These are phyloP conservation scores for Choanephora cucurbitarum DNA, from an alignment of 371 early-diverging fungal genomes.

Conservation along the genomic window DNA sequence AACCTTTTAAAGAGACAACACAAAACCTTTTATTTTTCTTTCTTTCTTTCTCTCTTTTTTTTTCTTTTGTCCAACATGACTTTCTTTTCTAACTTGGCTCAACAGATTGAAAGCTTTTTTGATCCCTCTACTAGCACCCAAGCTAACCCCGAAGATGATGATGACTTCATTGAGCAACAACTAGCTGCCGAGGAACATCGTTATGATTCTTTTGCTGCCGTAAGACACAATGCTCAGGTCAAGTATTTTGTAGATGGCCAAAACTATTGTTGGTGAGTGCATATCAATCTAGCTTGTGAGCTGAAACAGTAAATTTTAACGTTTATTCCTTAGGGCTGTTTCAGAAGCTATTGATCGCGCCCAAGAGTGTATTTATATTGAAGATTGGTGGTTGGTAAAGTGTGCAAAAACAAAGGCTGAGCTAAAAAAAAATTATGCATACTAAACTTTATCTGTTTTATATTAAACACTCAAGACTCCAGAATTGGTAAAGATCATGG, in stretches of 20 bases:
- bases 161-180: conserved; percentile 26
- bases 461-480: conserved; percentile 34
- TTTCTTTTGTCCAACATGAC: conserved; percentile 21
- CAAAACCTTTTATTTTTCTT: conserved; percentile 8
- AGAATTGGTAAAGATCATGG: conserved; percentile 39
- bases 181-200: conserved; percentile 57
- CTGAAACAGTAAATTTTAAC: too few species aligned
- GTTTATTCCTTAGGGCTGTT: conserved; percentile 58
- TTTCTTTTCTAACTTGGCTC: conserved; percentile 30
- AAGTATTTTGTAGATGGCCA: conserved; percentile 83
- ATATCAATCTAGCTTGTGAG: too few species aligned
- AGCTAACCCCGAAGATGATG: conserved; percentile 22
- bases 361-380: conserved; percentile 77
- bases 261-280: conserved; percentile 75
- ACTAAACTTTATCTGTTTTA: conserved; percentile 2
- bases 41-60: conserved; percentile 15
- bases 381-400: conserved; percentile 91
- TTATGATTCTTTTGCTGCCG: conserved; percentile 82
- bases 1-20: conserved; percentile 10
- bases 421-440: neutral
- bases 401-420: neutral
- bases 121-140: conserved; percentile 4
- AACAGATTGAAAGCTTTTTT: conserved; percentile 33
- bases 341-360: conserved; percentile 81
- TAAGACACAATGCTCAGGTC: conserved; percentile 66